Evolutionary conservation across 371 early-diverging fungal genomes (phyloP), one percentile per base, ranked within the genome.

Genomic region (Haplosporangium sp.): DNA sequence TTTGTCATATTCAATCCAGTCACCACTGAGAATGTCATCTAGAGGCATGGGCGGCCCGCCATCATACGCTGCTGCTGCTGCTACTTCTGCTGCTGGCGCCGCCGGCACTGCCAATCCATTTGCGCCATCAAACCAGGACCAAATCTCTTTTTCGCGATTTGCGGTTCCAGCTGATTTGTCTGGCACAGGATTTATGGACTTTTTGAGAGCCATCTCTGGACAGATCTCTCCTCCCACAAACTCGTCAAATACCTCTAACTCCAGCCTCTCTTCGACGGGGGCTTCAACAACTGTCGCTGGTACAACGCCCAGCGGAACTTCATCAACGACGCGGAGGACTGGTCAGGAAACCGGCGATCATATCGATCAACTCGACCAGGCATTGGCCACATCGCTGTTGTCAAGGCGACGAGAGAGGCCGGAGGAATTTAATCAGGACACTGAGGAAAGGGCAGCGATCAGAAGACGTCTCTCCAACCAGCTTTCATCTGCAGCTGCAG

Each of bases 281-380:
- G 48, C 65, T 14, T 23, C 53, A 0, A 0, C 40, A 2, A 1
- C 50, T 4, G 36, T 55, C 0, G 50, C 53, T 18, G 55, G 67
- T 47, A 6, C 40, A 36, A 5, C 58, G 12, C 47, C 18, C 41
- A 6, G 55, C 63, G 50, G 62, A 38, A 29, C 45, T 72, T 29
- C 69, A 67, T 37, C 72, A 64, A 43, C 81, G 67, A 23, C 81
- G 67, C 10, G 80, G 74, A 40, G 57, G 69, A 29, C 64, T 69
- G 61, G 76, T 60, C 65, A 55, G 13, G 36, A 43, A 16, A 62
- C 56, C 9, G 43, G 45, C 10, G 59, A 56, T 20, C 59, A 52
- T 18, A 37, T 50, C 36, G 58, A 66, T 20, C 59, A 52, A 29
- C 37, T 50, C 36, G 58, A 66, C 13, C 45, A 45, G 20, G 29